Conservation (phyloP, 495 filamentous ascomycete species). For the Symbiotaphrina buchneri region DNA sequence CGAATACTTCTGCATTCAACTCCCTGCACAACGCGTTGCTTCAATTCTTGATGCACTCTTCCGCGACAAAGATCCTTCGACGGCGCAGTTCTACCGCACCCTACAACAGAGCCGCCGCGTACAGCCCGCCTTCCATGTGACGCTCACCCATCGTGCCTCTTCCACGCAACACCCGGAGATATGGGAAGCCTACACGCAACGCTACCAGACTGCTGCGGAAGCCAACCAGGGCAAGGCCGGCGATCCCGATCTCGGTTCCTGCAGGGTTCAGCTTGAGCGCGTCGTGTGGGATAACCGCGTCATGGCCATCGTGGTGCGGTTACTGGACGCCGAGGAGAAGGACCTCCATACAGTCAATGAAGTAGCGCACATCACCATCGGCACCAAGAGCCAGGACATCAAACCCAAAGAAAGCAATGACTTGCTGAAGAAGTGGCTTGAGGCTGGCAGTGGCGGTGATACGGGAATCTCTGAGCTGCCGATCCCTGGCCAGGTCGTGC, state of each 20-base stretch:
- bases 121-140: slow-evolving; percentile 80
- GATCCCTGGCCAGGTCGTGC: slow-evolving; percentile 14
- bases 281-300: slow-evolving; percentile 61
- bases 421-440: slow-evolving; percentile 45
- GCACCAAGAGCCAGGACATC: slow-evolving; percentile 44
- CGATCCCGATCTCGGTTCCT: slow-evolving; percentile 19
- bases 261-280: slow-evolving; percentile 35
- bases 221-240: not conserved
- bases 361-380: slow-evolving; percentile 76
- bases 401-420: slow-evolving; percentile 92
- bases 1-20: slow-evolving; percentile 62
- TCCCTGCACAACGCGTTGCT: slow-evolving; percentile 33
- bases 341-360: slow-evolving; percentile 49
- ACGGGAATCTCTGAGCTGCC: slow-evolving; percentile 19
- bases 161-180: slow-evolving; percentile 32
- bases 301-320: slow-evolving; percentile 70
- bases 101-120: slow-evolving; percentile 51
- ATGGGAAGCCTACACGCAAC: slow-evolving; percentile 41
- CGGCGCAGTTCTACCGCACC: slow-evolving; percentile 45
- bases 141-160: slow-evolving; percentile 60
- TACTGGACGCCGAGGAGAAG: slow-evolving; percentile 25
- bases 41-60: slow-evolving; percentile 48
- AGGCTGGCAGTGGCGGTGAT: slow-evolving; percentile 22
- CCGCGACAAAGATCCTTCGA: slow-evolving; percentile 18
- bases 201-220: slow-evolving; percentile 7